Evolutionary conservation across 1,139 yeast genomes (phyloP).

Genomic region (Candida mesenterica): DNA sequence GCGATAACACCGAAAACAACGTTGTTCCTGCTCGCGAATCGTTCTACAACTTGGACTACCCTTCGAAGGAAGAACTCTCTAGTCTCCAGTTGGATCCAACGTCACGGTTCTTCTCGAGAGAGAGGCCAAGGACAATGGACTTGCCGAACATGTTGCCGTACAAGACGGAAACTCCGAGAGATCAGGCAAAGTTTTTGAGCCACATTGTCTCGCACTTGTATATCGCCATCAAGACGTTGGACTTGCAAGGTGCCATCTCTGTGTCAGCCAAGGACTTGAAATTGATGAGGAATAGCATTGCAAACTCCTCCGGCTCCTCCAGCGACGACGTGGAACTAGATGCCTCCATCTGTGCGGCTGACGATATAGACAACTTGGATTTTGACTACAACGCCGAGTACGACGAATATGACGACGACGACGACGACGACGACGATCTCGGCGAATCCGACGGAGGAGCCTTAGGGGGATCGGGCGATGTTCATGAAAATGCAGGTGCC

Average conservation of each 20-base stretch:
- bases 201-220: constrained; percentile 79
- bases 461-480: constrained; percentile 29
- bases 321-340: constrained; percentile 1
- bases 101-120: constrained; percentile 59
- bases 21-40: constrained; percentile 30
- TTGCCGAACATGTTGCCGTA: constrained; percentile 74
- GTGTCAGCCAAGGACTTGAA: constrained; percentile 65
- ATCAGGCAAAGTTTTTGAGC: constrained; percentile 71
- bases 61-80: constrained; percentile 42
- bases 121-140: constrained; percentile 51
- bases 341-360: constrained; percentile 12
- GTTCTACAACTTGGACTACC: constrained; percentile 58
- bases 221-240: constrained; percentile 73
- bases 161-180: constrained; percentile 63
- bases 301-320: constrained; percentile 11
- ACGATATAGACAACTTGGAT: constrained; percentile 19
- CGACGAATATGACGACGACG: constrained; percentile 33
- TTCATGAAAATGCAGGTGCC: constrained; percentile 39
- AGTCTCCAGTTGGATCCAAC: constrained; percentile 46
- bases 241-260: constrained; percentile 69
- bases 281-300: constrained; percentile 30
- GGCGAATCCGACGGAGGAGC: constrained; percentile 25
- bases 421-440: constrained; percentile 38
- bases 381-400: constrained; percentile 17
- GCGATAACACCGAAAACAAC: too few species aligned